Percentiles rank a stretch among this genome's conserved stretches.
These are phyloP conservation scores for Hansenula lynferdii DNA, from an alignment of 1,139 yeast genomes.

Conservation along the genomic window DNA sequence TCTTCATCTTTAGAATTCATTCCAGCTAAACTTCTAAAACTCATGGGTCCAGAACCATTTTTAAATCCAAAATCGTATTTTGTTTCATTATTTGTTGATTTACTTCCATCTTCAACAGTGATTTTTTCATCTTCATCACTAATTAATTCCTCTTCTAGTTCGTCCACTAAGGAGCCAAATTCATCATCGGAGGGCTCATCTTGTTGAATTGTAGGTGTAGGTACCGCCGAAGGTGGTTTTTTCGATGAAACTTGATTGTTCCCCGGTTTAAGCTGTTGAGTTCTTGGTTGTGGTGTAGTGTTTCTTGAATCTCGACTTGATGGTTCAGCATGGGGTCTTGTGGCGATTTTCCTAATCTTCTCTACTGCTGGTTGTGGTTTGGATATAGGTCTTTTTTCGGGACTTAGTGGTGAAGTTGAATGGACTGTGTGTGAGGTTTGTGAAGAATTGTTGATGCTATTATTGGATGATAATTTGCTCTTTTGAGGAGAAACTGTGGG, in stretches of 20 bases:
- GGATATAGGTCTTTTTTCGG: too few relatives aligned
- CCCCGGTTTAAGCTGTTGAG: background rate
- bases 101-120: background rate
- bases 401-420: too few relatives aligned
- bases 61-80: background rate
- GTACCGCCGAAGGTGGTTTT: conserved; percentile 14
- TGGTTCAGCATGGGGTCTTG: too few relatives aligned
- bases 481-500: background rate
- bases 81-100: conserved; percentile 11
- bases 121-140: conserved; percentile 12
- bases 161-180: conserved; percentile 18
- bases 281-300: background rate
- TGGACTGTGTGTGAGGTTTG: background rate
- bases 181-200: conserved; percentile 8
- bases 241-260: conserved; percentile 9
- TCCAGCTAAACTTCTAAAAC: conserved; percentile 19
- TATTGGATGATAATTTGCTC: too few relatives aligned
- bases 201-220: conserved; percentile 10
- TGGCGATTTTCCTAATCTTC: too few relatives aligned
- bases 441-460: background rate
- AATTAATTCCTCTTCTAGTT: conserved; percentile 18
- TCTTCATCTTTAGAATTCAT: conserved; percentile 14
- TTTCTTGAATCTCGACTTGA: too few relatives aligned
- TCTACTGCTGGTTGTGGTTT: background rate
- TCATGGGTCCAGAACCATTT: conserved; percentile 11